Evolutionary conservation across 306 rosid species (phyloP).

Genomic region (Styphnolobium japonicum): DNA sequence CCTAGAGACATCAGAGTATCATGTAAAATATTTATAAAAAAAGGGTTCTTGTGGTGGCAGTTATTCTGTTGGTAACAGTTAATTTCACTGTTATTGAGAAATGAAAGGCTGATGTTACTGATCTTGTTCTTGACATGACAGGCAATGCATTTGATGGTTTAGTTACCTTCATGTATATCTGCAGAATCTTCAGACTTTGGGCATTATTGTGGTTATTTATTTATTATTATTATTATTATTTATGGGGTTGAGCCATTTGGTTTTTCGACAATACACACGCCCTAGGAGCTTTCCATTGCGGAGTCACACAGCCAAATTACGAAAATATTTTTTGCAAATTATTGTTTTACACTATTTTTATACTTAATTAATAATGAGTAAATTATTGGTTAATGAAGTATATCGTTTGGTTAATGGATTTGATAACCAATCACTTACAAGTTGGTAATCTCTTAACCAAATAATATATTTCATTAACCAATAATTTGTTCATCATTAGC

Average conservation of each 20-base stretch:
- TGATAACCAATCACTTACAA: no score
- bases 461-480: no score
- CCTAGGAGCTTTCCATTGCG: background rate
- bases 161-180: slow-evolving; percentile 30
- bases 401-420: no score
- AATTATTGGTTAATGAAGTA: no score
- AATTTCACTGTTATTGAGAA: slow-evolving; percentile 40
- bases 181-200: slow-evolving; percentile 47
- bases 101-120: slow-evolving; percentile 34
- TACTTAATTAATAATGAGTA: no score
- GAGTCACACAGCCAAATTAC: background rate
- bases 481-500: no score
- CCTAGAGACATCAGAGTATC: slow-evolving; percentile 22
- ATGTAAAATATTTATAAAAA: slow-evolving; percentile 2
- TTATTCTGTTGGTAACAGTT: slow-evolving; percentile 68
- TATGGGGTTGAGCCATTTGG: background rate
- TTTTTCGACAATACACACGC: background rate
- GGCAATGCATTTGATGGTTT: slow-evolving; percentile 30
- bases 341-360: no score
- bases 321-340: no score
- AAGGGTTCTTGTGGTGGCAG: slow-evolving; percentile 41
- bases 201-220: slow-evolving; percentile 14
- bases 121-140: slow-evolving; percentile 41
- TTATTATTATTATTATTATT: background rate
- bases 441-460: no score